phyloP scores from a whole-genome alignment of 139 green algal genomes.

The Micromonas commoda region DNA sequence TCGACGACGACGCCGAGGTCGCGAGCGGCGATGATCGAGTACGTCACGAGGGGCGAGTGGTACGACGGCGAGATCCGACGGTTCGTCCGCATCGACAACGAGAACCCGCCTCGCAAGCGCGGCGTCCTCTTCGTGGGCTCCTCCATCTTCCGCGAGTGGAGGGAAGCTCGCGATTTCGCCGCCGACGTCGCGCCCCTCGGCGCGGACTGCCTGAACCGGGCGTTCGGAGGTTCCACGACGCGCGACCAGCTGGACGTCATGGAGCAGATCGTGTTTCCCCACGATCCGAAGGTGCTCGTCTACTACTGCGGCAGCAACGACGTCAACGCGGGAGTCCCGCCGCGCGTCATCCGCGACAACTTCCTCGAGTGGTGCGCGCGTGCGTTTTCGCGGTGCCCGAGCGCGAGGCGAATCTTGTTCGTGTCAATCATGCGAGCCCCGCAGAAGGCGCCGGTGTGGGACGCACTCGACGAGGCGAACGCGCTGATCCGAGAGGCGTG shows the following conservation, averaged over 20 bases:
- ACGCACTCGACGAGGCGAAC: neutral
- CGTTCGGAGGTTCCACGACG: slow-evolving; percentile 10
- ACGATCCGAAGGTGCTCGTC: slow-evolving; percentile 4
- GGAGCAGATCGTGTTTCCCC: neutral
- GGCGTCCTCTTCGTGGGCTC: neutral
- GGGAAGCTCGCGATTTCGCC: slow-evolving; percentile 1
- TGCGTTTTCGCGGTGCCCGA: neutral
- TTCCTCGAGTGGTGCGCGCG: slow-evolving; percentile 8
- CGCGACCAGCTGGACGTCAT: neutral
- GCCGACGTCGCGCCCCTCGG: neutral
- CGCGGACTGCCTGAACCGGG: neutral
- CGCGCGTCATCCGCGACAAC: neutral
- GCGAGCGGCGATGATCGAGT: no score
- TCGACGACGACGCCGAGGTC: no score
- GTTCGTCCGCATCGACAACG: neutral
- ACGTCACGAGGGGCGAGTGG: neutral
- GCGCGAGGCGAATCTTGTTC: neutral
- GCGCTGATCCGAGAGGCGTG: neutral
- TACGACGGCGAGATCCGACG: neutral
- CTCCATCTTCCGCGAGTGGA: slow-evolving; percentile 14
- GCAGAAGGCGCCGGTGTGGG: neutral
- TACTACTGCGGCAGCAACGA: slow-evolving; percentile 31
- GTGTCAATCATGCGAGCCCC: neutral
- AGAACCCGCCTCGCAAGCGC: neutral
- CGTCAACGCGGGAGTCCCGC: neutral